phyloP scores from a whole-genome alignment of 1,284 basidiomycete genomes.

The Blastosporella zonata region DNA sequence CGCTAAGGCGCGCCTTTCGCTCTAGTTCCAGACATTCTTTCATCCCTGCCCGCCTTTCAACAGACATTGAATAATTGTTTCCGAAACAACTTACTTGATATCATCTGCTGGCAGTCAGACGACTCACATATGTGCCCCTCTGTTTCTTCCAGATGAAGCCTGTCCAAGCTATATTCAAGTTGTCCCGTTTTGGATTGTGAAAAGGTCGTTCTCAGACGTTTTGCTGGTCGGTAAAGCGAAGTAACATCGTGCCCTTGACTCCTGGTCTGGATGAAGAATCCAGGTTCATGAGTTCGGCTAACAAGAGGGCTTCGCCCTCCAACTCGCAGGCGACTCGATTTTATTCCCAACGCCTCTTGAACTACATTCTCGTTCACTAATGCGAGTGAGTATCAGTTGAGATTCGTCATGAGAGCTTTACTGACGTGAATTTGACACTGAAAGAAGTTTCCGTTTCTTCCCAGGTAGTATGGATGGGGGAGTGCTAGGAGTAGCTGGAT shows the following conservation, averaged over 20 bases:
- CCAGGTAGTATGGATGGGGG: background rate
- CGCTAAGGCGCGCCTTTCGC: conserved; percentile 13
- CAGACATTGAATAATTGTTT: background rate
- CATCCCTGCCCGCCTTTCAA: conserved; percentile 6
- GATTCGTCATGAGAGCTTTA: background rate
- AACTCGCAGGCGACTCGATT: background rate
- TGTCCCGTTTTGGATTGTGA: background rate
- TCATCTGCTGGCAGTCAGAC: conserved; percentile 4
- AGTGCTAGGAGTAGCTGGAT: conserved; percentile 3
- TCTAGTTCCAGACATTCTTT: conserved; percentile 14
- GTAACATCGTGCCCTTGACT: background rate
- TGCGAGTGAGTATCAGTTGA: background rate
- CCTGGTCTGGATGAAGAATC: background rate
- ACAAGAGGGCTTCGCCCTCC: background rate
- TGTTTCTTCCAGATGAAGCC: background rate
- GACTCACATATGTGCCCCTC: background rate
- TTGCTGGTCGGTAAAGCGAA: conserved; percentile 3
- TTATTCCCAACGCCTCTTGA: background rate
- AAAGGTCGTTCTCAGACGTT: conserved; percentile 2
- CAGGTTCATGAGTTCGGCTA: conserved; percentile 2
- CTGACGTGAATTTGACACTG: conserved; percentile 10
- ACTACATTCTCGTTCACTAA: conserved; percentile 7
- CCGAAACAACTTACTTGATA: conserved; percentile 7
- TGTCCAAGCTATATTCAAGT: background rate
- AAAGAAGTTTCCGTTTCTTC: conserved; percentile 9